Evolutionary conservation across 2,329 filamentous ascomycete species (phyloP).

Genomic region (Alternaria dauci): DNA sequence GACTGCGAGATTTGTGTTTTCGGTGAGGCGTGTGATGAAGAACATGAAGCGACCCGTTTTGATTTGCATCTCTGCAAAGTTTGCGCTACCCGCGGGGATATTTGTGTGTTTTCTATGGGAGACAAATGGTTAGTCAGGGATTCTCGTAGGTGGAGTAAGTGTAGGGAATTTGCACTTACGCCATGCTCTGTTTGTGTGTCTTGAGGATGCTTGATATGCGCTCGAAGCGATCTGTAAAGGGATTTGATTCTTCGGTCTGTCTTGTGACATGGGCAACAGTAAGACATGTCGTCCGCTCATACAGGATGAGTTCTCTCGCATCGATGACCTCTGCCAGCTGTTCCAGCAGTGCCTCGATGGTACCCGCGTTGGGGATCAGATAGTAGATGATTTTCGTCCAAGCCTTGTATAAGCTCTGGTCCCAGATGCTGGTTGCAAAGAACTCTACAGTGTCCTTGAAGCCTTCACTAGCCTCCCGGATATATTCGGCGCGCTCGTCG

Average conservation of each 20-base stretch:
- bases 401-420: slow-evolving; percentile 96
- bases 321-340: slow-evolving; percentile 86
- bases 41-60: slow-evolving; percentile 86
- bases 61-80: slow-evolving; percentile 82
- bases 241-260: slow-evolving; percentile 77
- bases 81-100: slow-evolving; percentile 80
- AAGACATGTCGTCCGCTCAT: slow-evolving; percentile 94
- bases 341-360: slow-evolving; percentile 86
- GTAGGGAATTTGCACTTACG: slow-evolving; percentile 51
- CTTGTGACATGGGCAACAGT: slow-evolving; percentile 93
- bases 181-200: slow-evolving; percentile 87
- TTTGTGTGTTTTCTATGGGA: slow-evolving; percentile 73
- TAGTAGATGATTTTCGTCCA: slow-evolving; percentile 99
- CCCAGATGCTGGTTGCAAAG: slow-evolving; percentile 97
- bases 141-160: not conserved
- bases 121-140: not conserved
- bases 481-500: slow-evolving; percentile 79
- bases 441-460: slow-evolving; percentile 75
- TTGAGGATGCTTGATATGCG: slow-evolving; percentile 97
- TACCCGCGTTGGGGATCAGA: slow-evolving; percentile 88
- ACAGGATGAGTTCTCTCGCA: slow-evolving; percentile 91
- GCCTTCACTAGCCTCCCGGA: slow-evolving; percentile 75
- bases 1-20: slow-evolving; percentile 95
- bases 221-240: slow-evolving; percentile 91
- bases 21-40: slow-evolving; percentile 94